Conservation (phyloP, 352 stramenopile species). For the Phytophthora niederhauseri region DNA sequence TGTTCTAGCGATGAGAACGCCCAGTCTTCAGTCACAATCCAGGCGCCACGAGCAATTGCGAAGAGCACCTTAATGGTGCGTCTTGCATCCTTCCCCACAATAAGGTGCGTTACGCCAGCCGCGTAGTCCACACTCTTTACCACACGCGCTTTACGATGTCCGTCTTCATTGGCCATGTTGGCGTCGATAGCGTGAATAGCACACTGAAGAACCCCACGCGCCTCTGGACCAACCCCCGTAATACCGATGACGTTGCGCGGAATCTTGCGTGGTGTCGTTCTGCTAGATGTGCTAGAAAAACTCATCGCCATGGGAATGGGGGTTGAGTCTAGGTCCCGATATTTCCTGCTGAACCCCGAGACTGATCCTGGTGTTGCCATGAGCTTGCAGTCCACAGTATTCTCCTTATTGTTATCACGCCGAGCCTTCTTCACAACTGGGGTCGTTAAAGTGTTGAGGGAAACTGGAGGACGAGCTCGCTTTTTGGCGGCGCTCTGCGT, state of each 20-base stretch:
- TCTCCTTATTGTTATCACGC: conserved; percentile 22
- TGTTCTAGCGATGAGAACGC: conserved; percentile 79
- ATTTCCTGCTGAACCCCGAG: conserved; percentile 37
- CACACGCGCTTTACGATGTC: conserved; percentile 71
- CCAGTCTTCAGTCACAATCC: conserved; percentile 84
- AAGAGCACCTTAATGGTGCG: conserved; percentile 89
- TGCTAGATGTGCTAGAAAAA: conserved; percentile 37
- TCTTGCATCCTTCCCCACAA: conserved; percentile 69
- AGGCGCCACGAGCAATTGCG: conserved; percentile 77
- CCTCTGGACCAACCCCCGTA: conserved; percentile 67
- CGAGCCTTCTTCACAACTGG: conserved; percentile 41
- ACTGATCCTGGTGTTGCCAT: conserved; percentile 37
- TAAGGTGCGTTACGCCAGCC: conserved; percentile 74
- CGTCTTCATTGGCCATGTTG: conserved; percentile 51
- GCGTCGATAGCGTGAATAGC: conserved; percentile 81
- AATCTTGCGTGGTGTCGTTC: conserved; percentile 37
- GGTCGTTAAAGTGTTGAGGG: conserved; percentile 26
- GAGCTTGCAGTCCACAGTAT: conserved; percentile 20
- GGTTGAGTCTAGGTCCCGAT: conserved; percentile 36
- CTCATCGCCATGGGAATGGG: conserved; percentile 41
- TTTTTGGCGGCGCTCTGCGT: conserved; percentile 31
- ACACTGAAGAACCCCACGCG: conserved; percentile 68
- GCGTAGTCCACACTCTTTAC: conserved; percentile 81
- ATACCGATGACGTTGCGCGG: conserved; percentile 75
- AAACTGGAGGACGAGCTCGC: conserved; percentile 22